Conservation (phyloP, 768 basidiomycete species). For the Pleurotus citrinopileatus region DNA sequence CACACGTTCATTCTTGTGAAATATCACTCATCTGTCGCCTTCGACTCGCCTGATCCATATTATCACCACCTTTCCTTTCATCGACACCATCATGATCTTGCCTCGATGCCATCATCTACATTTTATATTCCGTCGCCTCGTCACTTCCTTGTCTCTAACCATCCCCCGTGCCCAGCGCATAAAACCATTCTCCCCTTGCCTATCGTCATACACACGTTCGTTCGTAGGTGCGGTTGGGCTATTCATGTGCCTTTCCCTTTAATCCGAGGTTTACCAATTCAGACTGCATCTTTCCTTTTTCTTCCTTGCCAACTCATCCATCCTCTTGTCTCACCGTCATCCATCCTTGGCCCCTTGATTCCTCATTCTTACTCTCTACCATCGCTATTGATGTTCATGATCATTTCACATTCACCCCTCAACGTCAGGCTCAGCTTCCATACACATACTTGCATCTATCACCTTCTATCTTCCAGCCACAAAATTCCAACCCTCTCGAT, state of each 20-base stretch:
- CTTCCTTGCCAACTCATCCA: background rate
- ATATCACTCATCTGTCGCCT: too few species aligned
- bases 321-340: background rate
- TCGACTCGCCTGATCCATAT: background rate
- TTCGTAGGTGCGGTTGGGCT: background rate
- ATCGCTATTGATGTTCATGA: too few species aligned
- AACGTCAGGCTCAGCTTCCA: too few species aligned
- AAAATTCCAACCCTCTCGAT: too few species aligned
- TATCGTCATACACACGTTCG: conserved; percentile 7
- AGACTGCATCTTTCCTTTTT: background rate
- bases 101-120: background rate
- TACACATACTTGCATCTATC: too few species aligned
- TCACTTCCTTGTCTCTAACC: background rate
- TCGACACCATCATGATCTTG: background rate
- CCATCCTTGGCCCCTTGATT: background rate
- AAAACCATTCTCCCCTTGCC: background rate
- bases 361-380: background rate
- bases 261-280: conserved; percentile 7
- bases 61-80: background rate
- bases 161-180: background rate
- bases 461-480: too few species aligned
- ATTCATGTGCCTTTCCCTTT: too few species aligned
- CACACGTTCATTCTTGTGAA: background rate
- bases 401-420: too few species aligned
- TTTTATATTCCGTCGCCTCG: background rate